Percentiles rank a stretch among this genome's conserved stretches.
Conservation (phyloP, 2,329 filamentous ascomycete species). For the Fusarium sp. region DNA sequence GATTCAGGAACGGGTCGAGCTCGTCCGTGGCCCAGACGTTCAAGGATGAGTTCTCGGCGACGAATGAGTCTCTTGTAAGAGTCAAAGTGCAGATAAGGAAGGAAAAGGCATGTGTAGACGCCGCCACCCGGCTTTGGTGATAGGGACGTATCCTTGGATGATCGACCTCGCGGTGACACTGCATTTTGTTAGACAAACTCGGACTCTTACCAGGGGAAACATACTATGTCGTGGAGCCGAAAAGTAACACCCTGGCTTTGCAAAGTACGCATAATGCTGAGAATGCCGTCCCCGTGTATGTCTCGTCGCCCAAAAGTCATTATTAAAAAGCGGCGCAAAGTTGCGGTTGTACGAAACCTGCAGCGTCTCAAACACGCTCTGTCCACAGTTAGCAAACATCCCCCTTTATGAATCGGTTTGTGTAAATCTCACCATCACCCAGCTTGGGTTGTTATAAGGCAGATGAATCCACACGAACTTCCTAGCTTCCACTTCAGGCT, state of each 20-base stretch:
- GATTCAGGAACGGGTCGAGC: slow-evolving; percentile 69
- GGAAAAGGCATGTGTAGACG: slow-evolving; percentile 65
- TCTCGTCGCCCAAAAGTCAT: slow-evolving; percentile 65
- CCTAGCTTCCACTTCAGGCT: slow-evolving; percentile 54
- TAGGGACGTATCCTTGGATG: slow-evolving; percentile 49
- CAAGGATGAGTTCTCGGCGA: slow-evolving; percentile 69
- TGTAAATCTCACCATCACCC: slow-evolving; percentile 65
- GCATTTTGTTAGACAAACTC: fast-evolving
- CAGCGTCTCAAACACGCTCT: slow-evolving; percentile 63
- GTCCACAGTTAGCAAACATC: slow-evolving; percentile 8
- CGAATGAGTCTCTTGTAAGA: slow-evolving; percentile 72
- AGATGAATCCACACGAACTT: slow-evolving; percentile 73
- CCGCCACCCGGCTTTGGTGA: slow-evolving; percentile 51
- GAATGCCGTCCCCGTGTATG: slow-evolving; percentile 65
- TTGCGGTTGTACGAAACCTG: slow-evolving; percentile 57
- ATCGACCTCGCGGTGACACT: slow-evolving; percentile 57
- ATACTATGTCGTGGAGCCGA: slow-evolving; percentile 57
- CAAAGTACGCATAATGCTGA: slow-evolving; percentile 66
- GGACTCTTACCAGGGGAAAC: no score
- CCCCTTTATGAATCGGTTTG: not conserved
- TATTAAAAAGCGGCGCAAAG: slow-evolving; percentile 59
- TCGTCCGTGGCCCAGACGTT: slow-evolving; percentile 68
- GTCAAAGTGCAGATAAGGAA: slow-evolving; percentile 77
- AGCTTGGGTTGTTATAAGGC: slow-evolving; percentile 70
- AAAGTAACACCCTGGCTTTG: slow-evolving; percentile 65